Evolutionary conservation across 805 yeast species (phyloP), one percentile per base, ranked within the genome.

Genomic region (Candida multigemmis): DNA sequence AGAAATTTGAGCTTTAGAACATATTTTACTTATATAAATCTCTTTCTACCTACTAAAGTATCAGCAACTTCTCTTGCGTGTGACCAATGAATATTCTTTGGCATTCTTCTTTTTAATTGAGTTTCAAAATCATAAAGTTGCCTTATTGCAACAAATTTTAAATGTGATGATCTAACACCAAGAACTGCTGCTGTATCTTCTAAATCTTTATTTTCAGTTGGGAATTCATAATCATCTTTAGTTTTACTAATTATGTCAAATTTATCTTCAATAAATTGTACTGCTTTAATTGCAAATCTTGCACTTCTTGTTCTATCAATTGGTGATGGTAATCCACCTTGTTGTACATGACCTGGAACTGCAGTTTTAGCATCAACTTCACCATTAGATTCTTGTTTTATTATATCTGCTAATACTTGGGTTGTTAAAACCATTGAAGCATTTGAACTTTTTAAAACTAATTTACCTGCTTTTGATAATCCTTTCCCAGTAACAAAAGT

Each of bases 261-360:
- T 15, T 38, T 35, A 14, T 75, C 67, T 54, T 91, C 97, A 38
- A 89, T 74, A 53, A 83, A 91, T 51, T 85, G 80, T 31, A 87
- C 77, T 31, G 96, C 85, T 56, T 77, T 80, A 40, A 89, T 80
- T 3, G 95, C 95, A 52, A 80, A 79, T 50, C 97, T 74, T 5
- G 87, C 77, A 5, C 94, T 95, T 38, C 78, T 71, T 20, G 86
- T 77, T 53, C 97, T 75, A 52, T 91, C 98, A 63, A 87, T 81
- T 5, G 97, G 85, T 6, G 95, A 78, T 26, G 98, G 98, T 28
- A 75, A 71, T 34, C 87, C 91, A 51, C 98, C 98, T 60, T 91
- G 98, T 66, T 91, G 98, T 32, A 89, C 91, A 50, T 89, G 97
- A 16, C 98, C 98, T 15, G 98, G 98, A 34, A 87, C 74, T 10